These are phyloP conservation scores for Xylaria flabelliformis DNA, from an alignment of 495 filamentous ascomycete genomes.

Conservation along the genomic window DNA sequence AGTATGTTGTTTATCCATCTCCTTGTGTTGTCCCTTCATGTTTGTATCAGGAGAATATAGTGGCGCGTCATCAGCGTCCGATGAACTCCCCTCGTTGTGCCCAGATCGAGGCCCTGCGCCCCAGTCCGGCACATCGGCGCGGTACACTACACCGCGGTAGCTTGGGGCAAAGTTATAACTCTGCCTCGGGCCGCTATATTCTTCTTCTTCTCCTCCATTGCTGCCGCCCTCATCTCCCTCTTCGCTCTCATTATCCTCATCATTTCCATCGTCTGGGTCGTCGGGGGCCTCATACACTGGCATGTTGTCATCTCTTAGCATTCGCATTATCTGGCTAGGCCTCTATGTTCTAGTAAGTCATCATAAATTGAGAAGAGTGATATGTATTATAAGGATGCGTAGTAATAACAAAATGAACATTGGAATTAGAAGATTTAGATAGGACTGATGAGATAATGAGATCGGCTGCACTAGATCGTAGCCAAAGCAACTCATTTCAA, in stretches of 20 bases:
- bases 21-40: conserved; percentile 29
- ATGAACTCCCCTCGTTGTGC: conserved; percentile 1
- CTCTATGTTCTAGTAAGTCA: conserved; percentile 50
- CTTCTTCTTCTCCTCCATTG: conserved; percentile 45
- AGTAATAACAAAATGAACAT: not conserved
- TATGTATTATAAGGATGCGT: not conserved
- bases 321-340: conserved; percentile 69
- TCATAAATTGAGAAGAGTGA: not conserved
- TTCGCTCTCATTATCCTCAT: conserved; percentile 45
- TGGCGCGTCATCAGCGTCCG: conserved; percentile 28
- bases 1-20: not conserved
- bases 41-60: conserved; percentile 18
- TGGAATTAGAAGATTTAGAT: not conserved
- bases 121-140: conserved; percentile 69
- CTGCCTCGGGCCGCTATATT: conserved; percentile 66
- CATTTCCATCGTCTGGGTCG: conserved; percentile 57
- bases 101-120: conserved; percentile 51
- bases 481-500: not conserved
- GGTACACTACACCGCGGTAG: conserved; percentile 83
- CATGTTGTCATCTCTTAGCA: conserved; percentile 76
- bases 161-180: conserved; percentile 95
- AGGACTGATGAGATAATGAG: not conserved
- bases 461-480: not conserved
- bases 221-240: conserved; percentile 47
- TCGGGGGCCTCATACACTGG: conserved; percentile 71